A percentile compares a stretch with the other conserved stretches of the same genome.
Evolutionary conservation across 306 rosid species (phyloP).

Genomic region (Casuarina glauca): DNA sequence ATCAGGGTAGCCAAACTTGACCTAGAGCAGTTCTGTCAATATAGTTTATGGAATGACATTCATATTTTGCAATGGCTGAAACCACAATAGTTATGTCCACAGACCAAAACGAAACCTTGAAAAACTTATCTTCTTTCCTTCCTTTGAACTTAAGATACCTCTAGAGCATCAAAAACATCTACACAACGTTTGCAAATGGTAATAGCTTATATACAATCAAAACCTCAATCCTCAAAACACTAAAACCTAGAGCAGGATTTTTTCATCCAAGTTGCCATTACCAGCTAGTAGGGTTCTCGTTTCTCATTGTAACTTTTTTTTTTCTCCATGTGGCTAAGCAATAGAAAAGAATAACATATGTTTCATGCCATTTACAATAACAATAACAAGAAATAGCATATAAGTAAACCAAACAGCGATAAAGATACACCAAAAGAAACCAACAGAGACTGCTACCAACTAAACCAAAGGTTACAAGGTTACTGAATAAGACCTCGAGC

Average conservation of each 20-base stretch:
- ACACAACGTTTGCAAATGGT: neutral
- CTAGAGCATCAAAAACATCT: neutral
- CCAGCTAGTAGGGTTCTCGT: neutral
- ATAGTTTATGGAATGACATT: neutral
- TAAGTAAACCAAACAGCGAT: neutral
- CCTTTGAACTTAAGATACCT: neutral
- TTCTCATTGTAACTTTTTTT: neutral
- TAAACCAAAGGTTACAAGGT: slow-evolving; percentile 30
- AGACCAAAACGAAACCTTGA: neutral
- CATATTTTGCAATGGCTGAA: neutral
- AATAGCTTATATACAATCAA: neutral
- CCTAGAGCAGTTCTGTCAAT: neutral
- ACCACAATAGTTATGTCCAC: neutral
- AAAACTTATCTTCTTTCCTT: neutral
- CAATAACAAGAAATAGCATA: slow-evolving; percentile 1
- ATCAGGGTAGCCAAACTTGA: neutral
- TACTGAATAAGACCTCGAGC: slow-evolving; percentile 72
- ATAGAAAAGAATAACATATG: neutral
- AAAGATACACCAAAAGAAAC: neutral
- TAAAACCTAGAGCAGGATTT: neutral
- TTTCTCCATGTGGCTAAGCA: neutral
- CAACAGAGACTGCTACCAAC: neutral
- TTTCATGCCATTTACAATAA: neutral
- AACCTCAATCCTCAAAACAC: neutral
- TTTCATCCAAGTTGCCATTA: neutral